Conservation (phyloP, 2,329 filamentous ascomycete species). For the Plenodomus lindquistii region DNA sequence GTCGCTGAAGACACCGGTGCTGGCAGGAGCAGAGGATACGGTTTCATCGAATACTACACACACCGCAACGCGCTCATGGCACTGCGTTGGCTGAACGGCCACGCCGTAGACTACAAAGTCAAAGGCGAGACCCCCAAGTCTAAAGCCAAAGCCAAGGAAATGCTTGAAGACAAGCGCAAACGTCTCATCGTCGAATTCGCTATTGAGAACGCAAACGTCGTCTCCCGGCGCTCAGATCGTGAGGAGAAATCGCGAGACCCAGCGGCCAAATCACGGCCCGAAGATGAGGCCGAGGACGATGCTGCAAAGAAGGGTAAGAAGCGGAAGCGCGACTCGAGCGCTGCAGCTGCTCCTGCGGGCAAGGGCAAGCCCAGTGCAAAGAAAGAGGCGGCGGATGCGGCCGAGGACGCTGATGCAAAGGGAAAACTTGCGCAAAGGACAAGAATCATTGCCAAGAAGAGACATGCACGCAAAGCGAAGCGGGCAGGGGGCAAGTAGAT, state of each 20-base stretch:
- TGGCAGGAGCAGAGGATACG: conserved; percentile 87
- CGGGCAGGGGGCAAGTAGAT: conserved; percentile 58
- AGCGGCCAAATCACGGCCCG: conserved; percentile 33
- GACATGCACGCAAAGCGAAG: conserved; percentile 68
- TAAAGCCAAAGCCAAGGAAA: conserved; percentile 46
- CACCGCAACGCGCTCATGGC: conserved; percentile 96
- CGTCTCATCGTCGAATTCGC: conserved; percentile 94
- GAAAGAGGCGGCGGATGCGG: conserved; percentile 15
- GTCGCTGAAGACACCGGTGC: conserved; percentile 75
- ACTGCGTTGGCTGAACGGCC: conserved; percentile 88
- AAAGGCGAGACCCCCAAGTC: conserved; percentile 51
- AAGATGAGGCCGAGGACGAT: conserved; percentile 14
- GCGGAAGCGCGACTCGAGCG: conserved; percentile 43
- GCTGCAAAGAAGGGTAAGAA: conserved; percentile 36
- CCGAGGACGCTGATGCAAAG: conserved; percentile 41
- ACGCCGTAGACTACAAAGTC: conserved; percentile 58
- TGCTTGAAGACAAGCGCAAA: conserved; percentile 75
- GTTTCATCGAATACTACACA: conserved; percentile 94
- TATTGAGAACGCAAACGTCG: conserved; percentile 95
- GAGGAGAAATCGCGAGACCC: conserved; percentile 61
- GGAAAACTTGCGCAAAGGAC: conserved; percentile 65
- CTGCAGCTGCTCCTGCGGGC: conserved; percentile 5
- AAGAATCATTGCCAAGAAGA: conserved; percentile 83
- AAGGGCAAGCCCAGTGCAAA: conserved; percentile 19
- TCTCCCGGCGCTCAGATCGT: conserved; percentile 72